Evolutionary conservation across 1,139 yeast genomes (phyloP).

Genomic region (Groenewaldozyma auringiensis): DNA sequence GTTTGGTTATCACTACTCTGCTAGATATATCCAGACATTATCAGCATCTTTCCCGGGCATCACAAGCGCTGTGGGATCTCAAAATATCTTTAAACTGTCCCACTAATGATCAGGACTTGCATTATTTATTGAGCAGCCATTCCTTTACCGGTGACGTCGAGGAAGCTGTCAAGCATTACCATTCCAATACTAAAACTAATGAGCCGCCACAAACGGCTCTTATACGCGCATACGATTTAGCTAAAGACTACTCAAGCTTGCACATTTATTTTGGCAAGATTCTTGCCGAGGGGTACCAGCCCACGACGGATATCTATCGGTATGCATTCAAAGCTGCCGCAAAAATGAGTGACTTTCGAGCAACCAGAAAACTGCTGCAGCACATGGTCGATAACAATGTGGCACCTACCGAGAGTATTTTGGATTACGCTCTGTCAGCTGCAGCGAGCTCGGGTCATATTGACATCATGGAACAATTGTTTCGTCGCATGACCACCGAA

Average conservation of each 20-base stretch:
- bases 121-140: neutral
- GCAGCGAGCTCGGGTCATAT: neutral
- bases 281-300: constrained; percentile 1
- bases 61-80: neutral
- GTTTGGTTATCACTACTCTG: neutral
- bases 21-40: neutral
- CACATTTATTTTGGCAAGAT: constrained; percentile 2
- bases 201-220: neutral
- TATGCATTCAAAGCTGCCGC: constrained; percentile 1
- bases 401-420: neutral
- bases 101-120: neutral
- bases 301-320: neutral
- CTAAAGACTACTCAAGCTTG: constrained; percentile 1
- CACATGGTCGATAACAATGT: constrained; percentile 1
- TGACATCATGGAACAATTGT: constrained; percentile 29
- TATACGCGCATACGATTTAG: neutral
- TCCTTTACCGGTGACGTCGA: constrained; percentile 3
- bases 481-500: constrained; percentile 33
- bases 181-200: neutral
- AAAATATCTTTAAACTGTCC: neutral
- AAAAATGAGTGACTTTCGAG: neutral
- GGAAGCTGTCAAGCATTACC: neutral
- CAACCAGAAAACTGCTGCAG: neutral
- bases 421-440: neutral
- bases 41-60: neutral